These are phyloP conservation scores for Boletus fagicola DNA, from an alignment of 768 basidiomycete species.

Conservation along the genomic window DNA sequence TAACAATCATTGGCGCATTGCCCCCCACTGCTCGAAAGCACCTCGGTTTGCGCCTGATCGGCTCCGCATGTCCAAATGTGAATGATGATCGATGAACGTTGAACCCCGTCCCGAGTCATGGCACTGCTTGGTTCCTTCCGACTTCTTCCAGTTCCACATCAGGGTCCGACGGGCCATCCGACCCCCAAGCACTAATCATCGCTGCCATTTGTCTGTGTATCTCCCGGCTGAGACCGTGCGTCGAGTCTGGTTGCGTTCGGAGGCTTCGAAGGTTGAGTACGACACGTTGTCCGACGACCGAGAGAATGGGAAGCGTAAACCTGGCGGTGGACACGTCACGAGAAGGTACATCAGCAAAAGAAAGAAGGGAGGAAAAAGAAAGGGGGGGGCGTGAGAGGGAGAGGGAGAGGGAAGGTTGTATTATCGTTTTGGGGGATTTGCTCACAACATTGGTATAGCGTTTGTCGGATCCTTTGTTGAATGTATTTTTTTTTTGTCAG, in stretches of 20 bases:
- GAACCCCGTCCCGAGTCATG: background rate
- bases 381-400: too few relatives aligned
- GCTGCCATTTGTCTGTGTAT: constrained; percentile 13
- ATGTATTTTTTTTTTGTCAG: background rate
- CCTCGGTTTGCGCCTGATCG: background rate
- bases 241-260: constrained; percentile 1
- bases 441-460: constrained; percentile 8
- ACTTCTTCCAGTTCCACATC: background rate
- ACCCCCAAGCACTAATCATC: background rate
- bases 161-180: background rate
- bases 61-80: too few relatives aligned
- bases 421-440: background rate
- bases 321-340: constrained; percentile 5
- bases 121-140: too few relatives aligned
- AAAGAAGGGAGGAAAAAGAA: too few relatives aligned
- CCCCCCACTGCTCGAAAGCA: background rate
- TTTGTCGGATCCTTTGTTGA: constrained; percentile 20
- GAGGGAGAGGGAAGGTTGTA: too few relatives aligned
- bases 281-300: constrained; percentile 24
- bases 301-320: constrained; percentile 8
- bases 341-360: background rate
- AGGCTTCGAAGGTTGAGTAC: constrained; percentile 21
- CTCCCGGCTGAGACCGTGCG: constrained; percentile 11
- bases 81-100: too few relatives aligned
- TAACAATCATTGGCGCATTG: background rate